Conservation (phyloP, 2,329 filamentous ascomycete species). For the Trichoderma gracile region DNA sequence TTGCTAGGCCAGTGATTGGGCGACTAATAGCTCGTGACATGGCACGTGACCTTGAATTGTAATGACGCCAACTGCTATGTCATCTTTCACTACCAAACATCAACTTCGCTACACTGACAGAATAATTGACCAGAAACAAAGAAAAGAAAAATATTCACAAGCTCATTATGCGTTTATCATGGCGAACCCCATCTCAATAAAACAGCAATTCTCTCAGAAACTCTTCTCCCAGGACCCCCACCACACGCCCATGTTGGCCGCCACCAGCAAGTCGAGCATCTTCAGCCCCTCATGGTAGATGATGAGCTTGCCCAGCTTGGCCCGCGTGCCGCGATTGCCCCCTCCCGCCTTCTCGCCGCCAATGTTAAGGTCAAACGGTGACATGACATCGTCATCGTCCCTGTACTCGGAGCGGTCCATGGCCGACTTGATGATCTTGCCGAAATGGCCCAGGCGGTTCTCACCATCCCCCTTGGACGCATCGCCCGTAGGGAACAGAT, state of each 20-base stretch:
- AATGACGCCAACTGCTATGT: background rate
- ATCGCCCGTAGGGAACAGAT: conserved; percentile 46
- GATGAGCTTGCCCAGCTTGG: conserved; percentile 92
- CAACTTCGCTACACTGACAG: too few species aligned
- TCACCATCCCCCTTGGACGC: conserved; percentile 38
- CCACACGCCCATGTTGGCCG: conserved; percentile 90
- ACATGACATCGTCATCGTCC: conserved; percentile 43
- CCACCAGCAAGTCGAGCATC: conserved; percentile 91
- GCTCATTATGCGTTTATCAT: background rate
- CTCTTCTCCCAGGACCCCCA: conserved; percentile 80
- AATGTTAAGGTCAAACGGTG: conserved; percentile 67
- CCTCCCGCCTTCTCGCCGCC: conserved; percentile 84
- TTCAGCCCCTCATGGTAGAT: conserved; percentile 86
- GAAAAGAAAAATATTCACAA: background rate
- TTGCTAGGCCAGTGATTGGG: conserved; percentile 43
- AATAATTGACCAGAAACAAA: background rate
- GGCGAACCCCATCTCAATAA: background rate
- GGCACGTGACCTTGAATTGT: conserved; percentile 34
- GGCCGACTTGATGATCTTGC: conserved; percentile 43
- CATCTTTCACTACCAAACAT: too few species aligned
- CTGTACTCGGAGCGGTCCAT: conserved; percentile 36
- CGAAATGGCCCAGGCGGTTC: conserved; percentile 46
- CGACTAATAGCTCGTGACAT: conserved; percentile 30
- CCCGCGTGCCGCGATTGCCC: conserved; percentile 79
- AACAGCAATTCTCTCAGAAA: conserved; percentile 34